A percentile compares a stretch with the other conserved stretches of the same genome.
These are phyloP conservation scores for Amaranthus tricolor DNA, from an alignment of 179 eudicot genomes.

Conservation along the genomic window DNA sequence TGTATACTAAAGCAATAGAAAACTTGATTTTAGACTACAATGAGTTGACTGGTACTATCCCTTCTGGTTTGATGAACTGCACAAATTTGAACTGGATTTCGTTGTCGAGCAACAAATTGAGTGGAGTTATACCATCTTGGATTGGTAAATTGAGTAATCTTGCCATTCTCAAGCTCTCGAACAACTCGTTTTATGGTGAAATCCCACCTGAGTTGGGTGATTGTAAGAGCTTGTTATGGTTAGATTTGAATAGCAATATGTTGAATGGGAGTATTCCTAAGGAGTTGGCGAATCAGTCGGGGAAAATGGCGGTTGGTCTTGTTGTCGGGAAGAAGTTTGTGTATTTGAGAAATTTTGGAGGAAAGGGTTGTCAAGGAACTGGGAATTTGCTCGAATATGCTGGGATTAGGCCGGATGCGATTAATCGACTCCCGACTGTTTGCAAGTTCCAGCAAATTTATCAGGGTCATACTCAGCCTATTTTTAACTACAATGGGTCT, in stretches of 20 bases:
- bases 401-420: slow-evolving; percentile 58
- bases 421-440: slow-evolving; percentile 50
- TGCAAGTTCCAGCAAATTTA: slow-evolving; percentile 77
- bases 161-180: slow-evolving; percentile 77
- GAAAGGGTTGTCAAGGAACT: slow-evolving; percentile 75
- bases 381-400: slow-evolving; percentile 91
- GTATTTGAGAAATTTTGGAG: slow-evolving; percentile 75
- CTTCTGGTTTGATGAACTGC: slow-evolving; percentile 68
- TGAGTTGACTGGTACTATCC: slow-evolving; percentile 65
- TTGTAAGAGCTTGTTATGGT: slow-evolving; percentile 80
- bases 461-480: slow-evolving; percentile 61
- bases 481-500: slow-evolving; percentile 78
- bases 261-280: slow-evolving; percentile 73
- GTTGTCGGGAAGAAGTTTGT: slow-evolving; percentile 69
- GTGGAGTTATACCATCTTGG: slow-evolving; percentile 72
- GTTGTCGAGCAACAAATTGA: slow-evolving; percentile 66
- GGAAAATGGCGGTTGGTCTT: slow-evolving; percentile 56
- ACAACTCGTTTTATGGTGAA: slow-evolving; percentile 69
- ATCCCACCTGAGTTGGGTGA: slow-evolving; percentile 83
- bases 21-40: slow-evolving; percentile 85
- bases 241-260: slow-evolving; percentile 75
- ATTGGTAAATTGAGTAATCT: slow-evolving; percentile 59
- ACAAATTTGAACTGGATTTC: slow-evolving; percentile 87
- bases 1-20: slow-evolving; percentile 45
- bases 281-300: slow-evolving; percentile 72